phyloP scores from a whole-genome alignment of 345 rosid species.

The Luvunga scandens region DNA sequence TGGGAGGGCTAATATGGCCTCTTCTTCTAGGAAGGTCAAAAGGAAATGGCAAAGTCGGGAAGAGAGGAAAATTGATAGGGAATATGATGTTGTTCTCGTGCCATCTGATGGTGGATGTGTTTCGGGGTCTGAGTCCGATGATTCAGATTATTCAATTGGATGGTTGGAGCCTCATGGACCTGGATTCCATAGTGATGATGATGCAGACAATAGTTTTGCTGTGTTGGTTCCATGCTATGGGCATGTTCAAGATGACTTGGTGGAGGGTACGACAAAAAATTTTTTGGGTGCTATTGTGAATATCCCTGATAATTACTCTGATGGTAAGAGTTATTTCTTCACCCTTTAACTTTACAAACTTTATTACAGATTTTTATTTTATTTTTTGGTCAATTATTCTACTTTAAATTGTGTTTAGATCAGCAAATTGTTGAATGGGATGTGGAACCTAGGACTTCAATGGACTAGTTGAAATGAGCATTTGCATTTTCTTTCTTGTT shows the following conservation, averaged over 20 bases:
- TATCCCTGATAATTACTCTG: slow-evolving; percentile 39
- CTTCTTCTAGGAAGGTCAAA: slow-evolving; percentile 55
- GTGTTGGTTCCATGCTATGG: slow-evolving; percentile 74
- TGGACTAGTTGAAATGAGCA: not conserved
- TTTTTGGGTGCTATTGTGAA: slow-evolving; percentile 41
- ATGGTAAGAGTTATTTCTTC: slow-evolving; percentile 36
- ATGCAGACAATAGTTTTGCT: slow-evolving; percentile 60
- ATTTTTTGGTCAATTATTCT: not conserved
- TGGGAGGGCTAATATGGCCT: slow-evolving; percentile 29
- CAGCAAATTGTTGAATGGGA: not conserved
- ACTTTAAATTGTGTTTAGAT: not conserved
- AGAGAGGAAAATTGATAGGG: slow-evolving; percentile 64
- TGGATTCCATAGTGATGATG: slow-evolving; percentile 58
- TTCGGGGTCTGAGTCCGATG: slow-evolving; percentile 76
- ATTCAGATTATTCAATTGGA: slow-evolving; percentile 70
- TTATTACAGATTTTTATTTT: not conserved
- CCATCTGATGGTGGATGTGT: slow-evolving; percentile 77
- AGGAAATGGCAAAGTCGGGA: slow-evolving; percentile 70
- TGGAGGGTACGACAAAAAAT: slow-evolving; percentile 31
- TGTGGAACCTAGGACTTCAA: not conserved
- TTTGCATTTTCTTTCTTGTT: not conserved
- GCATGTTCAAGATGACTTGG: slow-evolving; percentile 29
- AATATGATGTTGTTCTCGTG: slow-evolving; percentile 68
- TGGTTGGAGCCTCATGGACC: slow-evolving; percentile 84
- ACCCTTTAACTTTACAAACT: not conserved